Conservation (phyloP, 2,329 filamentous ascomycete genomes). For the Canariomyces notabilis region DNA sequence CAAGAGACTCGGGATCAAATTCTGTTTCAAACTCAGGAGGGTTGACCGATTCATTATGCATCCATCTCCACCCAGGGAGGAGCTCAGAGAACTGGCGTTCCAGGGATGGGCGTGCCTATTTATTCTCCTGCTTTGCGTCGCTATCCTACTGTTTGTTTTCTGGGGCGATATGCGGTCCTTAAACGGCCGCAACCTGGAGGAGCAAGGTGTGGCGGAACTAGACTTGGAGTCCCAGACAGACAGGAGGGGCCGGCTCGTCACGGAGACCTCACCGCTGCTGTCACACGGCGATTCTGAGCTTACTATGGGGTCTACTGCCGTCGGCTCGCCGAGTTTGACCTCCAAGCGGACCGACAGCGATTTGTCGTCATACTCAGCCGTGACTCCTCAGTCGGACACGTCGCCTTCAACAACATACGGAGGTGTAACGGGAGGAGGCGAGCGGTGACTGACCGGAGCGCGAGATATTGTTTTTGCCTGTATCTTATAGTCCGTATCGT, state of each 20-base stretch:
- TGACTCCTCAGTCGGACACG: neutral
- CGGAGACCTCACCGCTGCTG: neutral
- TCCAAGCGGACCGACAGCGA: neutral
- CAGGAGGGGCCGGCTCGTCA: neutral
- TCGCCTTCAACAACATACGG: neutral
- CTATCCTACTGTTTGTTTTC: neutral
- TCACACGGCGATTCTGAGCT: neutral
- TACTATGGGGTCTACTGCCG: neutral
- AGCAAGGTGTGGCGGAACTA: neutral
- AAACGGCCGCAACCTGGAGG: neutral
- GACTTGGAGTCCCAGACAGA: neutral
- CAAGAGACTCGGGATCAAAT: too few species aligned
- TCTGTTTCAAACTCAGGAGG: too few species aligned
- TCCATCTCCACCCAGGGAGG: neutral
- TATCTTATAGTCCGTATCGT: too few species aligned
- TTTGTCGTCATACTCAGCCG: neutral
- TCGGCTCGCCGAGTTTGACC: neutral
- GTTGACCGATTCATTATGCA: constrained; percentile 1
- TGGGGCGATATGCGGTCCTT: neutral
- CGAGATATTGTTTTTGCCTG: too few species aligned
- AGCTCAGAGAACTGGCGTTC: neutral
- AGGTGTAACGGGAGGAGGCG: too few species aligned
- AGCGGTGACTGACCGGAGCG: too few species aligned
- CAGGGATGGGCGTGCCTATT: neutral
- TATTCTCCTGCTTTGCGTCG: neutral